Evolutionary conservation across 441 rosid species (phyloP), one percentile per base, ranked within the genome.

Genomic region (Geranium incanum): DNA sequence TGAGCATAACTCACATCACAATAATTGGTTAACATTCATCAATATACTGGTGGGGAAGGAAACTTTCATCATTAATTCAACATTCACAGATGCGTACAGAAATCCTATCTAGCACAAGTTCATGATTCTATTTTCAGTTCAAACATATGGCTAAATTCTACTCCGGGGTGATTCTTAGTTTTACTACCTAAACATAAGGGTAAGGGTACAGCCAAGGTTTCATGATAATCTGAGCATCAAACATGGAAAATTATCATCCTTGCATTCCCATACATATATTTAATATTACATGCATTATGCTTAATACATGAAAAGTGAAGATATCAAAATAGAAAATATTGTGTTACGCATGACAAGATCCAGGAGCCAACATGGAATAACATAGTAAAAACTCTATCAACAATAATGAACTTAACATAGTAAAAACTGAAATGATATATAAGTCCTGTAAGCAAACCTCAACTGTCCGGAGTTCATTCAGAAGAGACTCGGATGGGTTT

Each of bases 401-500:
- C 8, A 41, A 36, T 15, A 18, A 66, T n/a, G 7, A 72, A 3
- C 6, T 60, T 28, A 39, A 45, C 23, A 37, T 21, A 21, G 21
- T 21, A 0, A 12, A 21, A 70, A 45, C 15, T 11, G 69, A 60
- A 19, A 5, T 68, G 52, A 52, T 60, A 16, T 37, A 43, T 48
- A 28, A 68, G 68, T 45, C 0, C 70, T 23, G 55, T 23, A 37
- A 71, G 78, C 93, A 75, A 78, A 95, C 99, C 99, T 95, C 99
- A 70, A 93, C 97, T 23, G 88, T 88, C 70, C 97, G 91, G 21
- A 95, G 97, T 72, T 95, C 98, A 77, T 80, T 88, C 67, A 95
- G 89, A 82, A 93, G 89, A 28, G 97, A 91, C 78, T 95, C 99
- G 3, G 98, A 86, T 11, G 99, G 98, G 60, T 86, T 76, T 64